These are phyloP conservation scores for Wolfiporia cocos DNA, from an alignment of 1,284 basidiomycete species.

Conservation along the genomic window DNA sequence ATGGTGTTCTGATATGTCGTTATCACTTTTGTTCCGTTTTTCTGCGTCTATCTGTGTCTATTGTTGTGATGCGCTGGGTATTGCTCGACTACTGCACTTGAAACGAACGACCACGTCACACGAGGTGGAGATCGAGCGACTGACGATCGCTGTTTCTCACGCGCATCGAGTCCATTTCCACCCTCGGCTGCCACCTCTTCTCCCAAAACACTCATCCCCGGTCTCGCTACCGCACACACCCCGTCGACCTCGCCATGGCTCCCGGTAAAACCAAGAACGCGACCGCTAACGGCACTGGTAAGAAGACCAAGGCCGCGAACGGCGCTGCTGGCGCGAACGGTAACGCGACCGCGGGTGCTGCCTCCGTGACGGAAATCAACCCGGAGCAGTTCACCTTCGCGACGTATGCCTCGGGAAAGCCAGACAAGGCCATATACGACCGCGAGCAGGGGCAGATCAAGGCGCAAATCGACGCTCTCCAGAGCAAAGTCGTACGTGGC, in stretches of 20 bases:
- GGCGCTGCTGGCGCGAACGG: slow-evolving; percentile 14
- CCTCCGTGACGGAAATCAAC: slow-evolving; percentile 33
- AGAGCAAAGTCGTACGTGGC: slow-evolving; percentile 70
- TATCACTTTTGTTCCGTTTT: slow-evolving; percentile 6
- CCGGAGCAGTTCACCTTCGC: slow-evolving; percentile 36
- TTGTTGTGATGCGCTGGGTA: too few species aligned
- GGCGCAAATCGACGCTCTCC: slow-evolving; percentile 76
- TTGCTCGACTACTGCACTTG: too few species aligned
- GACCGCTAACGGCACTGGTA: slow-evolving; percentile 31
- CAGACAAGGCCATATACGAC: slow-evolving; percentile 79
- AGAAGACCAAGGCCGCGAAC: slow-evolving; percentile 37
- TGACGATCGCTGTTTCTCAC: slow-evolving; percentile 16
- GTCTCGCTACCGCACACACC: slow-evolving; percentile 11
- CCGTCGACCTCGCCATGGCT: slow-evolving; percentile 28
- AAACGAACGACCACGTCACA: slow-evolving; percentile 12
- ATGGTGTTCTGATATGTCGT: slow-evolving; percentile 47
- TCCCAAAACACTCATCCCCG: slow-evolving; percentile 14
- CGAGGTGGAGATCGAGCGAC: slow-evolving; percentile 12
- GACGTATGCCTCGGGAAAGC: slow-evolving; percentile 44
- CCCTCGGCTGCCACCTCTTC: slow-evolving; percentile 21
- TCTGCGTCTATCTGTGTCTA: slow-evolving; percentile 6
- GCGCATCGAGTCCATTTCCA: slow-evolving; percentile 2
- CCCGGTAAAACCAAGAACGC: slow-evolving; percentile 50
- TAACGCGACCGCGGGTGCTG: slow-evolving; percentile 33
- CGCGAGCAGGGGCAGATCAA: slow-evolving; percentile 81